A percentile compares a stretch with the other conserved stretches of the same genome.
Conservation (phyloP, 495 filamentous ascomycete species). For the Thermothielavioides terrestris region DNA sequence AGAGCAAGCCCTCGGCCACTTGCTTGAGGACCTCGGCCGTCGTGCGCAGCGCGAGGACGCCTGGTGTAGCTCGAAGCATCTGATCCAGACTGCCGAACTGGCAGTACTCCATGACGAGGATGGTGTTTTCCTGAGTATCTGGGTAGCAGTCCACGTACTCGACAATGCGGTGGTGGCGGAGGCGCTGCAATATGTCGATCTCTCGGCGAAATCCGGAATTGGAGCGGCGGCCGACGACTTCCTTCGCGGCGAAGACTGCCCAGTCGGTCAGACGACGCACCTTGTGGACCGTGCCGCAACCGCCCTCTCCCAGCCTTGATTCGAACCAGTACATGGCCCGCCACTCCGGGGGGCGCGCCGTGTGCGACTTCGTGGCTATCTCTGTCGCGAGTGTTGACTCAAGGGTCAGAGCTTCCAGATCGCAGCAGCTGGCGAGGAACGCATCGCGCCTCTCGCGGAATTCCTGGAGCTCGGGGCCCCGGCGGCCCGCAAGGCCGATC, state of each 20-base stretch:
- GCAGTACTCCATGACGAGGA: conserved; percentile 2
- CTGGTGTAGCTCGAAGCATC: neutral
- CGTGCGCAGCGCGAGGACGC: neutral
- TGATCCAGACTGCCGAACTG: neutral
- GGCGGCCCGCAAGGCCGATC: neutral
- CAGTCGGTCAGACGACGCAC: neutral
- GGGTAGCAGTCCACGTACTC: neutral
- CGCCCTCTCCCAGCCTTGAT: neutral
- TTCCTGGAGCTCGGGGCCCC: neutral
- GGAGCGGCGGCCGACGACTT: neutral
- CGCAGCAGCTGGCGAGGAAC: neutral
- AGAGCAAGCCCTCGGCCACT: neutral
- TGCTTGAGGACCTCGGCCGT: neutral
- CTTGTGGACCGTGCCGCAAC: neutral
- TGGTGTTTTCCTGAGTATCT: neutral
- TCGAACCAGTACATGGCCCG: conserved; percentile 1
- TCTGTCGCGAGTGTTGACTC: neutral
- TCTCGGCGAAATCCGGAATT: neutral
- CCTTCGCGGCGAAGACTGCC: neutral
- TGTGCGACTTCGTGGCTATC: neutral
- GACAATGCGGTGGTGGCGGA: neutral
- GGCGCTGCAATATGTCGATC: neutral
- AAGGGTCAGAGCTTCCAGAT: neutral
- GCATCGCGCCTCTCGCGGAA: neutral
- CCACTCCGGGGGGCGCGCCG: neutral